Evolutionary conservation across 352 stramenopile species (phyloP), one percentile per base, ranked within the genome.

Genomic region (Elongisporangium anandrum): DNA sequence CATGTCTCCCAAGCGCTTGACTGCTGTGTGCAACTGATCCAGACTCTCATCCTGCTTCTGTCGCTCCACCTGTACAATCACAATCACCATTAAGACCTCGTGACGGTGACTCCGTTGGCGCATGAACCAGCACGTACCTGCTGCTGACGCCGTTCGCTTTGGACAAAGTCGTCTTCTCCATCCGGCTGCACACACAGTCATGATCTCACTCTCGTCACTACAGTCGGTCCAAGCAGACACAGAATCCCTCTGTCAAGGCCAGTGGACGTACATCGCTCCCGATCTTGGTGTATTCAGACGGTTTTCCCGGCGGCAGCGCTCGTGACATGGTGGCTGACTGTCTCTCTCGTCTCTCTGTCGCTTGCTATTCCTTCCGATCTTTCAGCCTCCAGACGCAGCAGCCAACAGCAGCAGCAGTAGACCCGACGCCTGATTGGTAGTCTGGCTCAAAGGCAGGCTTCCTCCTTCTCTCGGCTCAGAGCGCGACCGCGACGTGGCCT

Each of bases 11-110:
- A 94, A 67, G 10, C 83, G 77, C 67, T 92, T 94, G 22, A 94
- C 85, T 15, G 82, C 81, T 17, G 73, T 77, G 56, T 91, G 81
- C 57, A 94, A 69, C 61, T 91, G 69, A 54, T 92, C 85, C 39
- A 94, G 62, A 64, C 70, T 92, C 61, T 94, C 85, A 52, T 94
- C 85, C 58, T 94, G 85, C 67, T 92, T 92, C 57, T 91, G 73
- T 22, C 82, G 82, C 61, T 94, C 85, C 19, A 82, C 17, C 69
- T 82, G 52, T 5, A 19, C 5, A 38, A 15, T 5, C 17, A 17
- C 19, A 19, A 20, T 51, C n/a, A 56, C 21, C 0, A 4, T 38
- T 15, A 8, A 24, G 19, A 16, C 3, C 13, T 22, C 24, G 0
- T 13, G 19, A 15, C 23, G 16, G 39, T 1, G 15, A 29, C 8